Base-by-base conservation (phyloP, 2,329 filamentous ascomycete species). In the Aspergillus neoniger region DNA sequence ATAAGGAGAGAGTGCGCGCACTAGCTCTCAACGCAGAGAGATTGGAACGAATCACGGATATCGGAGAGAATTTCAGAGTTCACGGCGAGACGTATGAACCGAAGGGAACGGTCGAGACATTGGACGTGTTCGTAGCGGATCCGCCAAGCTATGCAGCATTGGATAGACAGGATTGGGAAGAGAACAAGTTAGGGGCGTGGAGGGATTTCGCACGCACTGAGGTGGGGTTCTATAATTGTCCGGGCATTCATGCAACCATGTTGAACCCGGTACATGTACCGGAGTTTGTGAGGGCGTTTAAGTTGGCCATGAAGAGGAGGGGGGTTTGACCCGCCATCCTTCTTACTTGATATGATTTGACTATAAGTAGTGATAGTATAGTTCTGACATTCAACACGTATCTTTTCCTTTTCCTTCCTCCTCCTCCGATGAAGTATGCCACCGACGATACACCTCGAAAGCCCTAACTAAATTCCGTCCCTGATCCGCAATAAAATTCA, bases 401-500 rank as follows among this genome's bases (percentile, higher is more conserved):
- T 43, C 15, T 8, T n/a, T n/a, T 7, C 38, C 23, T 28, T 8
- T 8, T 2, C 2, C 6, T 17, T 17, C 4, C 38, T 8, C 38
- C 6, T n/a, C n/a, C 38, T 43, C 39, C 4, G n/a, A 19, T 10
- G n/a, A 19, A 6, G 17, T 14, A 44, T 23, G 14, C 53, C 32
- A 21, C 10, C 28, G 2, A 7, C n/a, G 44, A 23, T 19, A 32
- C 2, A 47, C 25, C 28, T 55, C 53, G 65, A 74, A 72, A 9
- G 59, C 67, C 30, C 55, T 64, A 1, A 72, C 12, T 38, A 73
- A 58, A 60, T 68, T 73, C 21, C 53, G 36, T 2, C 65, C 71
- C 52, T 72, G 67, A 21, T 66, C 57, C 3, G 64, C 63, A 15
- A 64, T 54, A 30, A 74, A 65, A 38, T 56, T 56, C 55, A 67